Base-by-base conservation (phyloP, 2,329 filamentous ascomycete genomes). In the Phoma sp. region DNA sequence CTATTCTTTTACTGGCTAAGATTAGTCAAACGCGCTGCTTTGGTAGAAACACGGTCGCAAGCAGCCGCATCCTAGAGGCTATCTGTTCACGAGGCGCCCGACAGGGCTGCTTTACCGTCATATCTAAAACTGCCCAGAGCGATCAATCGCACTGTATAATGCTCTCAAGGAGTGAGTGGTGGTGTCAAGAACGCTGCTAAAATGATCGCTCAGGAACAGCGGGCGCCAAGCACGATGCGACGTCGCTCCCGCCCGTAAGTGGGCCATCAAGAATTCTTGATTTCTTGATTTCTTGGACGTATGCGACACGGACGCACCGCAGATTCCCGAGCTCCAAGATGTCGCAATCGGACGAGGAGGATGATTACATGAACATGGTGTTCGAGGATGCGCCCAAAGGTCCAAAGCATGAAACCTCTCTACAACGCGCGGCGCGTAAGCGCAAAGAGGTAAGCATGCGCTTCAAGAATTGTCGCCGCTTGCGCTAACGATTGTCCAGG, bases 351-450 rank as follows among this genome's bases (percentile, higher is more conserved):
- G 89, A 91, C 6, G 90, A 92, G 18, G 90, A 92, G 59, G 92
- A 97, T 60, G 95, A 99, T 76, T 98, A 99, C 81, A 96, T 99
- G 89, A 91, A 88, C 66, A 98, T 99, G 93, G 82, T 87, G 11
- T 93, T 99, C 71, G 82, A 85, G 14, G 90, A 96, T 61, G 64
- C 64, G 51, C 82, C 85, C 0, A 74, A 75, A 14, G 70, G 72
- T 25, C 69, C 76, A 7, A 68, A 69, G 51, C 83, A 82, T 60
- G 86, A 89, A 71, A 87, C 86, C 9, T 85, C 86, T 22, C 79
- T 86, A 1, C 85, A 89, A 67, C 81, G 82, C 49, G 80, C 81
- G 47, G 78, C 77, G 53, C 82, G 80, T 48, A 78, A 80, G 70
- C 83, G 77, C 67, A 80, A 73, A 71, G 84, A 77, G 75, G 78